Conservation (phyloP, 148 eudicot genomes). For the Pharnaceum exiguum region DNA sequence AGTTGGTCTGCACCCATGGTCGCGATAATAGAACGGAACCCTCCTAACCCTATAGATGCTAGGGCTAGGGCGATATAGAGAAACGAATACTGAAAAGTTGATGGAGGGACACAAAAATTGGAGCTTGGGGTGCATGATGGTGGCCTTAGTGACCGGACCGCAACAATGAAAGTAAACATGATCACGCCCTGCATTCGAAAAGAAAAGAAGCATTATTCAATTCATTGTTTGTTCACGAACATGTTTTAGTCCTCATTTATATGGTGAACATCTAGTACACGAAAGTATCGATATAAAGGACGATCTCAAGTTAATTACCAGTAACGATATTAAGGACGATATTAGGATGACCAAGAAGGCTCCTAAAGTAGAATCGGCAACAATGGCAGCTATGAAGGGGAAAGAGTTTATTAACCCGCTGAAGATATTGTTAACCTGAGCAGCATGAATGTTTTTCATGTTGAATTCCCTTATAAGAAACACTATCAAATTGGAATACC, state of each 20-base stretch:
- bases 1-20: conserved; percentile 55
- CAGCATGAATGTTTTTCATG: conserved; percentile 26
- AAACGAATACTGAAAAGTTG: conserved; percentile 24
- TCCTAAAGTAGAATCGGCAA: conserved; percentile 25
- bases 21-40: conserved; percentile 33
- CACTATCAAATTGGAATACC: conserved; percentile 28
- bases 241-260: too few species aligned
- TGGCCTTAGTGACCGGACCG: conserved; percentile 31
- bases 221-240: too few species aligned
- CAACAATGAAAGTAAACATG: conserved; percentile 32
- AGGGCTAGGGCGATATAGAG: conserved; percentile 30
- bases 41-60: conserved; percentile 40
- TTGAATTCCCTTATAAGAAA: conserved; percentile 28
- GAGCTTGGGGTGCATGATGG: conserved; percentile 20
- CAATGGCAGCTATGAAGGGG: conserved; percentile 28
- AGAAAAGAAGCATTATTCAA: too few species aligned
- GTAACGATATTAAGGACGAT: conserved; percentile 19
- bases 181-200: conserved; percentile 46
- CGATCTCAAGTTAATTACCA: conserved; percentile 9
- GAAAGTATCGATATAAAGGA: background rate
- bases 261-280: too few species aligned
- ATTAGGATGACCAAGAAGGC: conserved; percentile 14
- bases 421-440: conserved; percentile 29
- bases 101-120: conserved; percentile 19
- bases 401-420: conserved; percentile 24